A percentile compares a stretch with the other conserved stretches of the same genome.
Evolutionary conservation across 2,329 filamentous ascomycete genomes (phyloP).

Genomic region (Leptographium galeiforme): DNA sequence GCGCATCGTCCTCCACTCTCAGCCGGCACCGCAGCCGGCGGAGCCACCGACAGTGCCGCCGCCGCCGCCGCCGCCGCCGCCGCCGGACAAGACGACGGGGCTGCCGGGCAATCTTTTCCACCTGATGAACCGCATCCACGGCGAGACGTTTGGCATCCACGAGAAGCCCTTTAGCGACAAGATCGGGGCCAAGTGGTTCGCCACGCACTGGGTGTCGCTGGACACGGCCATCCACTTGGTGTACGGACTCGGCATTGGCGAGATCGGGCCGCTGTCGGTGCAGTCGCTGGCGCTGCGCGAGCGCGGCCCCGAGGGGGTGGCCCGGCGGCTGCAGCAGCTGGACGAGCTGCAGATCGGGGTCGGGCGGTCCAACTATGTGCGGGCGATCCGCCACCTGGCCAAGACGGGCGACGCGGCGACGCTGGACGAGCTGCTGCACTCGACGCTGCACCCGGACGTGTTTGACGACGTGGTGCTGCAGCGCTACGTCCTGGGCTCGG

Average conservation of each 20-base stretch:
- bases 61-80: neutral
- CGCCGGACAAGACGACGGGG: neutral
- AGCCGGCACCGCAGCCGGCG: neutral
- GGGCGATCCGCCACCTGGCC: conserved; percentile 52
- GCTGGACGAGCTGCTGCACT: conserved; percentile 30
- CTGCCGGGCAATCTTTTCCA: conserved; percentile 8
- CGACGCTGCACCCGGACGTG: conserved; percentile 41
- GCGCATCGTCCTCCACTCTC: conserved; percentile 11
- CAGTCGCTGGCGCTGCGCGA: conserved; percentile 64
- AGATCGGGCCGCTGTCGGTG: conserved; percentile 62
- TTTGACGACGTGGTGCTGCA: conserved; percentile 33
- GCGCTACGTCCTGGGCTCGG: conserved; percentile 22
- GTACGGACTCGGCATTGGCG: conserved; percentile 54
- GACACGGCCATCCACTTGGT: conserved; percentile 60
- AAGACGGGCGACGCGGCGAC: conserved; percentile 36
- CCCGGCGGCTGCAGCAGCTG: conserved; percentile 46
- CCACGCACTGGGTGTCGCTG: conserved; percentile 54
- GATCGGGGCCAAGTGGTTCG: conserved; percentile 70
- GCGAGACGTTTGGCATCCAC: conserved; percentile 23
- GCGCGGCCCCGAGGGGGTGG: conserved; percentile 35
- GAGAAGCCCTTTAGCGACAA: conserved; percentile 47
- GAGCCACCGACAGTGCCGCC: neutral
- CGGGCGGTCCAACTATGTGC: conserved; percentile 49
- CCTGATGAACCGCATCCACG: conserved; percentile 20
- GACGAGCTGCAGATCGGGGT: conserved; percentile 48